These are phyloP conservation scores for Quercus ilex DNA, from an alignment of 306 rosid species.

Conservation along the genomic window DNA sequence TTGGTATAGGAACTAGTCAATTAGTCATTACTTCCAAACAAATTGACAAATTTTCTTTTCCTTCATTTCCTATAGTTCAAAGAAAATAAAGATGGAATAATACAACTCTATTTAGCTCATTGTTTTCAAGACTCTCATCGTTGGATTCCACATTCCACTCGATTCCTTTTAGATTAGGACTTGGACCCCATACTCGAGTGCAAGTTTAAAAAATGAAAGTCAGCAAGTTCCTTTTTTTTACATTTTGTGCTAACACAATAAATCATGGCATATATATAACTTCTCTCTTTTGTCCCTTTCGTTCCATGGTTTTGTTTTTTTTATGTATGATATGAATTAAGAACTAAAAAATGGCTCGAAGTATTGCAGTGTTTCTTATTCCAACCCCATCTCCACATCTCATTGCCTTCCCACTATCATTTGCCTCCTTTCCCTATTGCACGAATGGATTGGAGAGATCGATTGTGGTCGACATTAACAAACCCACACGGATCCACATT, in stretches of 20 bases:
- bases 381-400: slow-evolving; percentile 28
- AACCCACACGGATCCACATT: slow-evolving; percentile 26
- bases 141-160: not conserved
- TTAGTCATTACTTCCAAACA: too few relatives aligned
- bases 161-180: not conserved
- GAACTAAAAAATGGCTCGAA: not conserved
- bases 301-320: slow-evolving; percentile 2
- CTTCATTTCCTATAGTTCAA: not conserved
- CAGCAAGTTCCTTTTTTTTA: too few relatives aligned
- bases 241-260: too few relatives aligned
- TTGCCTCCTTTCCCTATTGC: slow-evolving; percentile 47
- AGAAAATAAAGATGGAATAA: too few relatives aligned
- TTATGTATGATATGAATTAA: slow-evolving; percentile 14
- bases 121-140: not conserved
- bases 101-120: not conserved
- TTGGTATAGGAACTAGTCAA: not conserved
- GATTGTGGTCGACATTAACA: slow-evolving; percentile 56
- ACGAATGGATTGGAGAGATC: slow-evolving; percentile 35
- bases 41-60: not conserved
- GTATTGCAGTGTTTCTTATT: slow-evolving; percentile 23
- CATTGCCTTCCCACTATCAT: slow-evolving; percentile 46
- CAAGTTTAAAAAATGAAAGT: not conserved
- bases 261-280: not conserved
- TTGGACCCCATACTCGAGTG: not conserved
- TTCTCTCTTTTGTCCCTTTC: slow-evolving; percentile 11